Conservation (phyloP, 2,329 filamentous ascomycete species). For the Clarireedia homoeocarpa region DNA sequence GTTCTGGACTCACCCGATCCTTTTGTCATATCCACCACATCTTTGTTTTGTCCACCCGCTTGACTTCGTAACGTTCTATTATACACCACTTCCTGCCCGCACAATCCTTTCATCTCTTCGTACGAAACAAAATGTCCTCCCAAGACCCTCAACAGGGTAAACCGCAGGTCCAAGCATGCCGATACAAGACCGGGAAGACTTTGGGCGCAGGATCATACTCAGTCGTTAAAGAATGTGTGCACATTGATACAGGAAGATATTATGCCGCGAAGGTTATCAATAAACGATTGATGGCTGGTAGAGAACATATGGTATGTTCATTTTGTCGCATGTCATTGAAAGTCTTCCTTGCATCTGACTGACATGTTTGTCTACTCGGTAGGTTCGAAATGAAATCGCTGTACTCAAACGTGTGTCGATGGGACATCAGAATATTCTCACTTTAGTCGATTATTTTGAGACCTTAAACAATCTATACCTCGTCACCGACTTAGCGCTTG, state of each 20-base stretch:
- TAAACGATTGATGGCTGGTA: slow-evolving; percentile 92
- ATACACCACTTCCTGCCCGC: neutral
- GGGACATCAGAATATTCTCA: slow-evolving; percentile 97
- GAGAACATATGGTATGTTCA: slow-evolving; percentile 84
- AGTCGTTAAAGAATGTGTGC: slow-evolving; percentile 97
- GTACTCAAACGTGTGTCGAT: slow-evolving; percentile 97
- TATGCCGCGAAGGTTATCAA: slow-evolving; percentile 99
- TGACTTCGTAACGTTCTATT: neutral
- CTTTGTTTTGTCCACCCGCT: too few species aligned
- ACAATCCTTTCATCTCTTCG: neutral
- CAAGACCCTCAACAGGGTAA: slow-evolving; percentile 12
- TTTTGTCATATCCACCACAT: too few species aligned
- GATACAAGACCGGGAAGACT: slow-evolving; percentile 98
- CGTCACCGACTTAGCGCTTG: slow-evolving; percentile 91
- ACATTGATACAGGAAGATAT: slow-evolving; percentile 94
- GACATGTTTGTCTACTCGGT: neutral
- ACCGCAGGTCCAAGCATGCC: slow-evolving; percentile 70
- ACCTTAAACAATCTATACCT: slow-evolving; percentile 99
- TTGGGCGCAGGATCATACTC: slow-evolving; percentile 95
- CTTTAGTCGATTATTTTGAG: slow-evolving; percentile 97
- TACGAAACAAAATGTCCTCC: slow-evolving; percentile 1
- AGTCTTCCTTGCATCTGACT: neutral
- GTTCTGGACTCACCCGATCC: too few species aligned
- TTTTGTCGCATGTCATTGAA: slow-evolving; percentile 8
- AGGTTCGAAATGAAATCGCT: slow-evolving; percentile 97